Base-by-base conservation (phyloP, 176 grass and related monocot genomes). In the Canna indica region DNA sequence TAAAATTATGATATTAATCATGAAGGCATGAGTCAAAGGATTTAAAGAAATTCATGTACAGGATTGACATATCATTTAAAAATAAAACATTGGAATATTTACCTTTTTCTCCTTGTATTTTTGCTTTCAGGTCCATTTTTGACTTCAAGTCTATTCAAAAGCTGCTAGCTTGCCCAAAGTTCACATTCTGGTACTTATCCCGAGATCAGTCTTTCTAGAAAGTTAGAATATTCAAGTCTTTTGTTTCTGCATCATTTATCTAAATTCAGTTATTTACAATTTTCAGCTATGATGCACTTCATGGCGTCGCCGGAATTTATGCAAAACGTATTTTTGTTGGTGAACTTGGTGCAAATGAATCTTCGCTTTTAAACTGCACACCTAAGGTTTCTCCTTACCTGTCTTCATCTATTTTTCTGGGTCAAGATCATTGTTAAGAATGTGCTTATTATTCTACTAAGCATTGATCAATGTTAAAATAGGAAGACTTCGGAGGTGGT, bases 401-500 rank as follows among this genome's bases (percentile, higher is more conserved):
- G 12, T 73, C 18, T 36, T 59, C 2, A 16, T 24, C 32, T 41
- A 3, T 73, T 41, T 10, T 17, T 54, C 35, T 1, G 26, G 27
- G 30, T 29, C 1, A 42, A 41, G 22, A 44, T 48, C 11, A 31
- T 48, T 17, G 16, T 28, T 35, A 29, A 27, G 22, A 7, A 30
- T 20, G 36, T 57, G 11, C 8, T 2, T 57, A 10, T 36, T 58
- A 36, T 38, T n/a, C 18, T 54, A 33, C 20, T 38, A 59, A 59
- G 34, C 18, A 36, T 73, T 39, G 68, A 60, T 63, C 82, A 14
- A n/a, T 75, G 41, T 59, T 81, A 31, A 70, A 84, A 73, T 76
- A 99, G 94, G 89, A 99, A 86, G 94, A 97, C 71, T 97, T 97
- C 90, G 94, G 94, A 47, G 94, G 94, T 44, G 89, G 89, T 34